Conservation (phyloP, 2,329 filamentous ascomycete species). For the Paramyrothecium sp. region DNA sequence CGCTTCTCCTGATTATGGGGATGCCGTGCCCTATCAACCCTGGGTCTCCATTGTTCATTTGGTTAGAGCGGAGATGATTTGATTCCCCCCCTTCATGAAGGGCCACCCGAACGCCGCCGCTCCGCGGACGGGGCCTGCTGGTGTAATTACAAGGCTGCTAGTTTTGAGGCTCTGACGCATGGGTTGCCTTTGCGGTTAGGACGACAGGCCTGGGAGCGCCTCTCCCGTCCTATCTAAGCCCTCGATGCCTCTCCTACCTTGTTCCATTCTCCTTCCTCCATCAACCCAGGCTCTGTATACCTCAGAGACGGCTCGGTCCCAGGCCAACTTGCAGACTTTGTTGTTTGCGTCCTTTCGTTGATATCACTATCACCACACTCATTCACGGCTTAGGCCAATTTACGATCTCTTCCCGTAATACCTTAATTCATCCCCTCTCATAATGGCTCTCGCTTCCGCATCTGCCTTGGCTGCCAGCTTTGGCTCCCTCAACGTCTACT, state of each 20-base stretch:
- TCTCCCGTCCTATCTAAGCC: conserved; percentile 3
- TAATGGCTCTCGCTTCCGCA: conserved; percentile 19
- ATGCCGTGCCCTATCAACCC: too few species aligned
- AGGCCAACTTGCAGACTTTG: conserved; percentile 30
- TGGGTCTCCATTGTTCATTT: too few species aligned
- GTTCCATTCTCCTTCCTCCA: conserved; percentile 10
- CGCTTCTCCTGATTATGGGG: not conserved
- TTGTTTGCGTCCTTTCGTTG: conserved; percentile 40
- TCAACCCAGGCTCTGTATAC: conserved; percentile 20
- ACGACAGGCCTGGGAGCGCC: not conserved
- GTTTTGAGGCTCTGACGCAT: not conserved
- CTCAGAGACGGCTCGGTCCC: conserved; percentile 25
- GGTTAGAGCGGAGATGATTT: too few species aligned
- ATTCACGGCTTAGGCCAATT: conserved; percentile 30
- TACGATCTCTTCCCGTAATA: conserved; percentile 25
- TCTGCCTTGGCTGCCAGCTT: conserved; percentile 17
- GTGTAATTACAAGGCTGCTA: too few species aligned
- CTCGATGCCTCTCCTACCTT: conserved; percentile 20
- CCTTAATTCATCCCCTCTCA: conserved; percentile 11
- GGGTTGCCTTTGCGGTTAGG: not conserved
- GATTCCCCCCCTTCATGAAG: too few species aligned
- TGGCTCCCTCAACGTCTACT: conserved; percentile 38
- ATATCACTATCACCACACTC: conserved; percentile 27
- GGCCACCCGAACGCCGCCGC: not conserved
- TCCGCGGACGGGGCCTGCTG: not conserved